phyloP scores from a whole-genome alignment of 805 yeast genomes.

The Teunomyces panamensis region DNA sequence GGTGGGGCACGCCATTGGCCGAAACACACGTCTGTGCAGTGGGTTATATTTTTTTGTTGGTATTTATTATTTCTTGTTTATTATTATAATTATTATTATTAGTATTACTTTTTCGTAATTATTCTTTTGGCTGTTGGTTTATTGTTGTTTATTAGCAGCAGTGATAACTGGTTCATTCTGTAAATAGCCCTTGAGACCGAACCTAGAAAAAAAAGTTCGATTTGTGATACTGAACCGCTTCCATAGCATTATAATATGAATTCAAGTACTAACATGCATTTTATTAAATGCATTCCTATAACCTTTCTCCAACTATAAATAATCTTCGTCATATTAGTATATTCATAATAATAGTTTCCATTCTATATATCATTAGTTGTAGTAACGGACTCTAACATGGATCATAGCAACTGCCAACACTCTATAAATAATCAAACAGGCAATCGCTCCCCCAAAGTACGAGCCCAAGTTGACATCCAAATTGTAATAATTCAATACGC shows the following conservation, averaged over 20 bases:
- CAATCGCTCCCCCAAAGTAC: conserved; percentile 38
- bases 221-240: too few species aligned
- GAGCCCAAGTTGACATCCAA: conserved; percentile 34
- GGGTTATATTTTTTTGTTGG: background rate
- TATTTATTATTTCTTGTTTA: too few species aligned
- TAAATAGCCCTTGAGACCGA: too few species aligned
- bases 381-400: conserved; percentile 14
- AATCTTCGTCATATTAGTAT: background rate
- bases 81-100: too few species aligned
- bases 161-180: too few species aligned
- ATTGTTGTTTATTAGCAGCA: too few species aligned
- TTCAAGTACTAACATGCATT: background rate
- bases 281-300: background rate
- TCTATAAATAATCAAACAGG: conserved; percentile 42
- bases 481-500: conserved; percentile 53
- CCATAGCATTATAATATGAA: too few species aligned
- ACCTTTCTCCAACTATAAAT: background rate
- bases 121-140: too few species aligned
- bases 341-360: background rate
- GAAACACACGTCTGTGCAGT: background rate
- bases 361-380: background rate
- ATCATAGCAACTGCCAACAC: conserved; percentile 24
- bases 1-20: background rate
- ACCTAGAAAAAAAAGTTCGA: too few species aligned
- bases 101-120: too few species aligned